Evolutionary conservation across 108 stramenopile genomes (phyloP).

Genomic region (Nitzschia sp.): DNA sequence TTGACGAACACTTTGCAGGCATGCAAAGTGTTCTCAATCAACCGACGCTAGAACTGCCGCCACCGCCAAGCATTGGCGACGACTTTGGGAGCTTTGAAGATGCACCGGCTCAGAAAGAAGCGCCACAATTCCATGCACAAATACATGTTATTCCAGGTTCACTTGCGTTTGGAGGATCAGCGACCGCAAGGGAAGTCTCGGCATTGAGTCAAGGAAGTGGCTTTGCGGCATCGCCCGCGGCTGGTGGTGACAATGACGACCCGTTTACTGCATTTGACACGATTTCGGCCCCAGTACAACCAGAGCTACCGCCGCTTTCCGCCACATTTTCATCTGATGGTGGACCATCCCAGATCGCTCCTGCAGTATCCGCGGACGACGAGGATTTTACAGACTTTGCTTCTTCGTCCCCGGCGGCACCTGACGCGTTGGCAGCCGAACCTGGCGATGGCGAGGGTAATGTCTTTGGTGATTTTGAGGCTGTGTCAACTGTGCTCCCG

Average conservation of each 20-base stretch:
- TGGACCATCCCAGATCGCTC: not conserved
- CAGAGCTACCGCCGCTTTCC: not conserved
- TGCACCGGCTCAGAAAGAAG: no score
- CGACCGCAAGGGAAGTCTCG: not conserved
- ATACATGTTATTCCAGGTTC: not conserved
- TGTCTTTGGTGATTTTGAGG: slow-evolving; percentile 20
- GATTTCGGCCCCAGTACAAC: slow-evolving; percentile 1
- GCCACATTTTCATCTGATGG: not conserved
- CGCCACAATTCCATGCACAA: no score
- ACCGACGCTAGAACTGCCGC: no score
- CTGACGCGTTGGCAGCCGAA: not conserved
- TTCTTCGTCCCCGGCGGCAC: not conserved
- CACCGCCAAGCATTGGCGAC: not conserved
- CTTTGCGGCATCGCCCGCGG: not conserved
- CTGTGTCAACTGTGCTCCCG: not conserved
- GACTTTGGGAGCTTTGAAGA: slow-evolving; percentile 26
- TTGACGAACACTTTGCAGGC: not conserved
- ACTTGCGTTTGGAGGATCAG: not conserved
- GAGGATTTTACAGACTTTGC: slow-evolving; percentile 1
- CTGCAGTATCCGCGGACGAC: not conserved
- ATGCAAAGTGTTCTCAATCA: not conserved
- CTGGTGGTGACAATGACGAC: not conserved
- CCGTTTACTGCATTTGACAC: slow-evolving; percentile 24
- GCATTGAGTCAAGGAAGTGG: not conserved
- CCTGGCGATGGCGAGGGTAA: not conserved